Evolutionary conservation across 805 yeast genomes (phyloP), one percentile per base, ranked within the genome.

Genomic region (Kazachstania africana): DNA sequence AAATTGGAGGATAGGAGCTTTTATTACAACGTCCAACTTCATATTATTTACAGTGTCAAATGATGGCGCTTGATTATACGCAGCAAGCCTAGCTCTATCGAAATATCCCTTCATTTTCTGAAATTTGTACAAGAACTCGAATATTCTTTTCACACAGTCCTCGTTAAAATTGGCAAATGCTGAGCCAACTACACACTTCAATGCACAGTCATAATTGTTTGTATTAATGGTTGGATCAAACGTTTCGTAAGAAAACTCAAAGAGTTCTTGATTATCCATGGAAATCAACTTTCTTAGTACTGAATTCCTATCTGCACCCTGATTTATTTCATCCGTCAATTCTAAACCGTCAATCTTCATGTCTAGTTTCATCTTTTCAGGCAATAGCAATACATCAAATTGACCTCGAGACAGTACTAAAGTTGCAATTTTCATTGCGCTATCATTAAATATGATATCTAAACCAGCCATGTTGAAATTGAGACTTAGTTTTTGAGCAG

Each of bases 1-100:
- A 46, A 85, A 84, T 2, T 78, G 72, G 23, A 91, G 62, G 8
- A 78, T 78, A 0, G 98, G 99, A 1, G 96, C 83, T 32, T 72
- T 68, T 12, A 91, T 64, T 12, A 71, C 55, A 21, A 93, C 56
- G 44, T 87, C 80, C 48, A 87, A 69, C 40, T 75, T 74, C 57
- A 85, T 74, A 36, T 70, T 64, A 31, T 58, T 68, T 12, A 61
- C 64, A 6, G 55, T 34, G 26, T 69, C 68, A 26, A 76, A 63
- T 39, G 73, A 75, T 27, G 63, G 72, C 0, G 91, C 91, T 51
- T 82, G 94, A 42, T 78, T 72, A 42, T 84, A 70, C 0, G 97
- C 95, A 8, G 85, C 82, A 45, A 78, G 83, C 36, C 97, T 69
- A 0, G 97, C 94, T 14, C 70, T 62, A 47, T 91, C 98, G 53